Percentiles rank a stretch among this genome's conserved stretches.
Conservation (phyloP, 139 green algal species). For the Astrephomene gubernaculifera region DNA sequence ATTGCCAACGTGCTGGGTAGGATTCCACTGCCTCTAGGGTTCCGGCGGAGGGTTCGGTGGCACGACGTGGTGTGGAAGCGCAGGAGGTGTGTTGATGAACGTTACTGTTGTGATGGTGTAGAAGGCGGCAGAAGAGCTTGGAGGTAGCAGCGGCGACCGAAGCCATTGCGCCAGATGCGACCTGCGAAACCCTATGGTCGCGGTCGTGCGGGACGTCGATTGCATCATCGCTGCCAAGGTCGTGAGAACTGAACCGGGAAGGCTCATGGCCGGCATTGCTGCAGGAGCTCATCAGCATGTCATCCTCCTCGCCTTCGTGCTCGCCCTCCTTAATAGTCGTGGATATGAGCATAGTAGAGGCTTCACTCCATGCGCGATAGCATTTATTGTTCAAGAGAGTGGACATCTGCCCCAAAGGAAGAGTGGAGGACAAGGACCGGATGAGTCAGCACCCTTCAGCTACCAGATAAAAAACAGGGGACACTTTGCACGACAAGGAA, state of each 20-base stretch:
- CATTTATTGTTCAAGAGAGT: background rate
- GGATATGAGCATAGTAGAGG: background rate
- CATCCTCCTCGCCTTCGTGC: background rate
- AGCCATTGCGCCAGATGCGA: background rate
- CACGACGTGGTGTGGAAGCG: too few relatives aligned
- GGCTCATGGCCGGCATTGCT: background rate
- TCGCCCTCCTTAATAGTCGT: slow-evolving; percentile 12
- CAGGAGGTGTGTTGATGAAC: background rate
- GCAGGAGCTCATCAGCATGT: background rate
- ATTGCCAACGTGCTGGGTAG: background rate
- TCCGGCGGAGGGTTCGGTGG: background rate
- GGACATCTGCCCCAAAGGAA: slow-evolving; percentile 1
- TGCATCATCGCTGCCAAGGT: background rate
- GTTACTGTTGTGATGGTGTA: background rate
- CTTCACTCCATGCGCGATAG: background rate
- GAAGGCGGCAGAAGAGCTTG: background rate
- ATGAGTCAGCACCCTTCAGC: background rate
- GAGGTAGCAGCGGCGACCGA: background rate
- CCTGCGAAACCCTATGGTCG: background rate
- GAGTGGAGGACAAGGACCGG: background rate
- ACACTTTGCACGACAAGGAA: background rate
- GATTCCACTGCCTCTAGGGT: background rate
- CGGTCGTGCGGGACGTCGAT: background rate
- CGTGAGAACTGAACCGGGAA: background rate
- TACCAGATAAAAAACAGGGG: background rate